Evolutionary conservation across 768 basidiomycete species (phyloP).

Genomic region (Exsudoporus frostii): DNA sequence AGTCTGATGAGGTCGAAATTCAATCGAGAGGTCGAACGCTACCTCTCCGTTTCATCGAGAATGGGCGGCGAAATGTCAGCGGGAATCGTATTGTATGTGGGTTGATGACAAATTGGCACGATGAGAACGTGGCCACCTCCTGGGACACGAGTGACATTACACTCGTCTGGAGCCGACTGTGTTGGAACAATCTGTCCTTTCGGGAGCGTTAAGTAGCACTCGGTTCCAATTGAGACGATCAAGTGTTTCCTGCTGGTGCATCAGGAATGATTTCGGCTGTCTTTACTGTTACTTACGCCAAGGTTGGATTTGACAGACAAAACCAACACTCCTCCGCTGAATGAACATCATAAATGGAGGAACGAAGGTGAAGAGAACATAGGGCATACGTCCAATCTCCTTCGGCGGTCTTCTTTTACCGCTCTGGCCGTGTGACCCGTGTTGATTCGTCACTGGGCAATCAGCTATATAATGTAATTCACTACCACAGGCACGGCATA

Average conservation of each 20-base stretch:
- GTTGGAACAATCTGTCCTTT: conserved; percentile 94
- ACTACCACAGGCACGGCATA: conserved; percentile 89
- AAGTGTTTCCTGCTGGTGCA: conserved; percentile 73
- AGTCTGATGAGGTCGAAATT: neutral
- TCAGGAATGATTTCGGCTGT: conserved; percentile 1
- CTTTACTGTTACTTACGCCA: conserved; percentile 56
- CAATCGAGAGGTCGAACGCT: conserved; percentile 15
- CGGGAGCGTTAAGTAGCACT: conserved; percentile 94
- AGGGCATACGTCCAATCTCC: conserved; percentile 78
- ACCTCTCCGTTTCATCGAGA: conserved; percentile 78
- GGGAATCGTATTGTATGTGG: conserved; percentile 81
- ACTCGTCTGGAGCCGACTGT: conserved; percentile 47
- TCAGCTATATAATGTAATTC: conserved; percentile 85
- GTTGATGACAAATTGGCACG: conserved; percentile 91
- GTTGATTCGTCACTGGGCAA: conserved; percentile 69
- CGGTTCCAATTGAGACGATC: conserved; percentile 88
- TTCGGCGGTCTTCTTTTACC: conserved; percentile 53
- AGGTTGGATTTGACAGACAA: conserved; percentile 89
- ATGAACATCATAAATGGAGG: conserved; percentile 5
- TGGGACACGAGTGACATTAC: conserved; percentile 54
- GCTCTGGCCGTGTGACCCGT: conserved; percentile 30
- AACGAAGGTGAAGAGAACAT: neutral
- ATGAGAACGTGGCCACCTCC: conserved; percentile 96
- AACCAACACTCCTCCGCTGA: conserved; percentile 97
- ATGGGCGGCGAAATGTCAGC: conserved; percentile 73